A percentile compares a stretch with the other conserved stretches of the same genome.
phyloP scores from a whole-genome alignment of 305 asterid species.

The Solanum aculeatissimum region DNA sequence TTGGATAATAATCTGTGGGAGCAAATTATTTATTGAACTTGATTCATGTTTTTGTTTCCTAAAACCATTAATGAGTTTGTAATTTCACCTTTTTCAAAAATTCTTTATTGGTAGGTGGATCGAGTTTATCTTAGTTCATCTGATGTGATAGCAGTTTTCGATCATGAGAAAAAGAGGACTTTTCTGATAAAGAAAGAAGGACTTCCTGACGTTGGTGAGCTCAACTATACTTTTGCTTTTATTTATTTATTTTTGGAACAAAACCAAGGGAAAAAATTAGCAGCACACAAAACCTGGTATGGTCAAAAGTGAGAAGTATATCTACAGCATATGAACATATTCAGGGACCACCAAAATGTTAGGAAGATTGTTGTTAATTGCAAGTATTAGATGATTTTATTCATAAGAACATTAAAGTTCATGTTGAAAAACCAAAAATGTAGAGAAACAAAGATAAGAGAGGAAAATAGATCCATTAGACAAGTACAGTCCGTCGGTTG shows the following conservation, averaged over 20 bases:
- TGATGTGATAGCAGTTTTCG: constrained; percentile 64
- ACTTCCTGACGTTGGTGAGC: constrained; percentile 81
- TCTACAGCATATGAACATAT: background rate
- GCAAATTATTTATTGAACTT: background rate
- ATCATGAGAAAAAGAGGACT: constrained; percentile 73
- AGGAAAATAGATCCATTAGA: background rate
- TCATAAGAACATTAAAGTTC: background rate
- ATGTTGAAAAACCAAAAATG: background rate
- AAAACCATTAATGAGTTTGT: background rate
- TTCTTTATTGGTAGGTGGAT: constrained; percentile 40
- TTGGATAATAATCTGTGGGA: background rate
- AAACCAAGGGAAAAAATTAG: background rate
- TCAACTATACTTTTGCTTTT: background rate
- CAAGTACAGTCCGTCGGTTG: background rate
- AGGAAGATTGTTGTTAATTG: background rate
- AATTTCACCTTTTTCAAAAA: background rate
- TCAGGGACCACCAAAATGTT: background rate
- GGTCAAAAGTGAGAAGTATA: background rate
- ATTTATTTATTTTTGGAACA: background rate
- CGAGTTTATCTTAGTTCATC: constrained; percentile 71
- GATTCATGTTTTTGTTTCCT: background rate
- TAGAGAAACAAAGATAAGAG: background rate
- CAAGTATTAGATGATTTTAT: background rate
- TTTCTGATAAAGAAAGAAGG: constrained; percentile 64
- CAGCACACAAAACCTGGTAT: background rate